A percentile compares a stretch with the other conserved stretches of the same genome.
These are phyloP conservation scores for Eucalyptus tenuipes DNA, from an alignment of 345 rosid genomes.

Conservation along the genomic window DNA sequence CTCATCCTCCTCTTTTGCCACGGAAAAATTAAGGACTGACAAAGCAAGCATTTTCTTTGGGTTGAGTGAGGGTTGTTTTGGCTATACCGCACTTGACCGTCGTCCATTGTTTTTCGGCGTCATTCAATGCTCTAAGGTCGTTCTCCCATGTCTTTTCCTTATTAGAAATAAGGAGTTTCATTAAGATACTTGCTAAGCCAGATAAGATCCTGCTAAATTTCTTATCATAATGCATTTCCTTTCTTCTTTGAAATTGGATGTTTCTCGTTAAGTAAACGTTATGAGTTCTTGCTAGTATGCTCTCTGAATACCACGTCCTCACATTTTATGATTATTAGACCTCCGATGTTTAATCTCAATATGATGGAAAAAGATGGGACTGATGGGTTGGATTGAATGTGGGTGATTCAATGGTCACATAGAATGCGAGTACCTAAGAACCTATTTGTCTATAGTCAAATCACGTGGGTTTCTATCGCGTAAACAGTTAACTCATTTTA, in stretches of 20 bases:
- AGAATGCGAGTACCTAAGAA: background rate
- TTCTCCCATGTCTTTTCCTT: background rate
- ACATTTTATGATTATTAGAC: background rate
- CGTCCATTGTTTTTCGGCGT: background rate
- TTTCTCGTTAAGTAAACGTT: background rate
- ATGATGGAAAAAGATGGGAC: background rate
- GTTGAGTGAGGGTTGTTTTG: background rate
- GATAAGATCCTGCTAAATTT: background rate
- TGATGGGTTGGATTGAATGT: background rate
- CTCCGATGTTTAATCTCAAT: background rate
- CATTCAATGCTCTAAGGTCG: background rate
- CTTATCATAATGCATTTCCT: background rate
- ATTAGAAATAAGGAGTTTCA: background rate
- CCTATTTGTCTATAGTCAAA: background rate
- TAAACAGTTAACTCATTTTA: accelerated
- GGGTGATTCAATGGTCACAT: background rate
- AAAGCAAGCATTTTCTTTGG: background rate
- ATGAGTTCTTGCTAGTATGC: background rate
- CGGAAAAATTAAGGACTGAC: background rate
- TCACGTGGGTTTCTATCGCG: background rate
- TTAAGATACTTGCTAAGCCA: background rate
- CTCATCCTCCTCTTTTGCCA: background rate
- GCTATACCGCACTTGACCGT: background rate
- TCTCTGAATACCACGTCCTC: background rate
- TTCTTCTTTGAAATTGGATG: background rate